These are phyloP conservation scores for Boletus subcaerulescens DNA, from an alignment of 768 basidiomycete species.

Conservation along the genomic window DNA sequence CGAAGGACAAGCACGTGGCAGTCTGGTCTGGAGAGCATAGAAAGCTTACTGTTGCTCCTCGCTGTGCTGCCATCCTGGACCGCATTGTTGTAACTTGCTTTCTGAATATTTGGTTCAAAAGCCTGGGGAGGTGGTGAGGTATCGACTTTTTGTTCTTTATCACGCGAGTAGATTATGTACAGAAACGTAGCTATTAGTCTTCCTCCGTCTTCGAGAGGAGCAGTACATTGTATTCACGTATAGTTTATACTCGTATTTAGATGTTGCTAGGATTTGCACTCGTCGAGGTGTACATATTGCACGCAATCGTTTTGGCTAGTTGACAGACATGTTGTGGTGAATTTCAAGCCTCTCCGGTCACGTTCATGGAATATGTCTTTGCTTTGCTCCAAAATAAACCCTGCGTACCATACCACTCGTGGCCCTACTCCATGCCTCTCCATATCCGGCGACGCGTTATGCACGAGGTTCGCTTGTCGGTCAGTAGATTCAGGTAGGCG, in stretches of 20 bases:
- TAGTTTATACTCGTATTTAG: constrained; percentile 22
- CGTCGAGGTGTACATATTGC: background rate
- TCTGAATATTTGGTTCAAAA: constrained; percentile 50
- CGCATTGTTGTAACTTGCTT: constrained; percentile 53
- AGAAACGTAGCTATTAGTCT: background rate
- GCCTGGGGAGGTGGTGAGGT: constrained; percentile 41
- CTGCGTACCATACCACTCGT: background rate
- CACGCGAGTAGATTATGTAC: constrained; percentile 7
- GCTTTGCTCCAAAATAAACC: background rate
- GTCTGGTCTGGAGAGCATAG: constrained; percentile 41
- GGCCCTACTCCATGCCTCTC: background rate
- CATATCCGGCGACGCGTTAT: background rate
- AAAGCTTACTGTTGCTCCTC: constrained; percentile 40
- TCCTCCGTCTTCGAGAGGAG: background rate
- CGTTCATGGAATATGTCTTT: background rate
- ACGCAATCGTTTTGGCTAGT: background rate
- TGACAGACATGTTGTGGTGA: no score
- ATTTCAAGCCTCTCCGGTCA: no score
- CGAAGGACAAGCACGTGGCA: constrained; percentile 46
- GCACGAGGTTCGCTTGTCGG: background rate
- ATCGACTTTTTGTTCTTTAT: background rate
- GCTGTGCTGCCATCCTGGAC: constrained; percentile 42
- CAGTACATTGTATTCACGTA: constrained; percentile 14
- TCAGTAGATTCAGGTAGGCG: background rate
- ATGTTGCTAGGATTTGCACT: background rate